A percentile compares a stretch with the other conserved stretches of the same genome.
These are phyloP conservation scores for Escovopsis weberi DNA, from an alignment of 2,329 filamentous ascomycete genomes.

Conservation along the genomic window DNA sequence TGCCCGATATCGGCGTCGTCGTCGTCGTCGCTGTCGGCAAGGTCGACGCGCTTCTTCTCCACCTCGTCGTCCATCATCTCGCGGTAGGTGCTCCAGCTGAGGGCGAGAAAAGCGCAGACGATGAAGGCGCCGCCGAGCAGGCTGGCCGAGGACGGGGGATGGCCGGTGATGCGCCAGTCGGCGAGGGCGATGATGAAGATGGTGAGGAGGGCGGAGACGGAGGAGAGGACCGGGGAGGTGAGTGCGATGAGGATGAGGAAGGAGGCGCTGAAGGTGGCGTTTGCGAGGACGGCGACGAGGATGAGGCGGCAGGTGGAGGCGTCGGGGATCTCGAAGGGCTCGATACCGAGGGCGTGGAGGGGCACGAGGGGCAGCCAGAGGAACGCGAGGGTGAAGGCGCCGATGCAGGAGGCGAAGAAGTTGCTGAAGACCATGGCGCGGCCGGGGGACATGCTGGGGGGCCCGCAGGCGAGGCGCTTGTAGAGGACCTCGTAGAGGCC, in stretches of 20 bases:
- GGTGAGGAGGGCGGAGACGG: slow-evolving; percentile 82
- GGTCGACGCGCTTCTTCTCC: slow-evolving; percentile 35
- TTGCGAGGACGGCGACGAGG: slow-evolving; percentile 65
- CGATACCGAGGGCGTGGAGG: slow-evolving; percentile 62
- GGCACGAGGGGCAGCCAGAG: slow-evolving; percentile 88
- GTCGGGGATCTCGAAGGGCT: slow-evolving; percentile 68
- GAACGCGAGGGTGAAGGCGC: slow-evolving; percentile 68
- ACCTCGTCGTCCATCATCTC: slow-evolving; percentile 79
- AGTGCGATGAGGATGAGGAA: slow-evolving; percentile 89
- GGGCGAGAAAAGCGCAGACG: slow-evolving; percentile 69
- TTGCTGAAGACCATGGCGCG: slow-evolving; percentile 96
- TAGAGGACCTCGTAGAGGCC: slow-evolving; percentile 96
- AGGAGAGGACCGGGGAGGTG: slow-evolving; percentile 82
- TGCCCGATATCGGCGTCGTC: slow-evolving; percentile 13
- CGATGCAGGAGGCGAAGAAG: slow-evolving; percentile 77
- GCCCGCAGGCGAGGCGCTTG: slow-evolving; percentile 84
- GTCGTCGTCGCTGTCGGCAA: slow-evolving; percentile 34
- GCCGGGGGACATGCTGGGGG: slow-evolving; percentile 69
- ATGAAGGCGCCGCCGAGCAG: slow-evolving; percentile 77
- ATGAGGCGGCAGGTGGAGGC: slow-evolving; percentile 71
- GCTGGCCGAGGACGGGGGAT: slow-evolving; percentile 59
- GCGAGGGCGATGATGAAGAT: slow-evolving; percentile 93
- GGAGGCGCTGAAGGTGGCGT: slow-evolving; percentile 82
- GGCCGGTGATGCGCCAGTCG: slow-evolving; percentile 75
- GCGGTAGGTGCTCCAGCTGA: slow-evolving; percentile 83